phyloP scores from a whole-genome alignment of 1,284 basidiomycete species.

The Cerioporus squamosus region DNA sequence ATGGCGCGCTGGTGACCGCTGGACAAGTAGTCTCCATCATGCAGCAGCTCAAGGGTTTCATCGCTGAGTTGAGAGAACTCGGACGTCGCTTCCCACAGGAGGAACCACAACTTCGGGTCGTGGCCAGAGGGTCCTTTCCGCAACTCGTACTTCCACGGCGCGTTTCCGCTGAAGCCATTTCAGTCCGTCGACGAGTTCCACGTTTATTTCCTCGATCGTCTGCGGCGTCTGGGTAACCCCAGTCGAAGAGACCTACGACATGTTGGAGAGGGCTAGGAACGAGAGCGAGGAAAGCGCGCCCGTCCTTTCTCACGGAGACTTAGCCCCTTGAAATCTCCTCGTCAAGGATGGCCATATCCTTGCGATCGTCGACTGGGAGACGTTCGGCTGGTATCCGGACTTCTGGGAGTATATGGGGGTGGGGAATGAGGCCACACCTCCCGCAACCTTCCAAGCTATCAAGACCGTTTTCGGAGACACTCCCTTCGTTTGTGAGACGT shows the following conservation, averaged over 20 bases:
- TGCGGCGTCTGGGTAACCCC: background rate
- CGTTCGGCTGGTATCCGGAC: constrained; percentile 24
- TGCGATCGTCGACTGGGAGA: constrained; percentile 23
- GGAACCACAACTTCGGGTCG: background rate
- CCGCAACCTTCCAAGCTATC: background rate
- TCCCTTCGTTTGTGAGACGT: background rate
- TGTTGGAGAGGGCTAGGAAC: too few species aligned
- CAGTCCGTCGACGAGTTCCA: background rate
- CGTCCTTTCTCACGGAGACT: background rate
- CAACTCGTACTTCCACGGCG: background rate
- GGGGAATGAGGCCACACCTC: background rate
- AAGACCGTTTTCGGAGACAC: background rate
- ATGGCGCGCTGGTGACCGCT: background rate
- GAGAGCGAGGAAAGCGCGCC: background rate
- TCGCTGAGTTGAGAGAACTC: background rate
- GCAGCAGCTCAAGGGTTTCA: background rate
- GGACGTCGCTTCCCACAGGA: background rate
- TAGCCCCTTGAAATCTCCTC: constrained; percentile 14
- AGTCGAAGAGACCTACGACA: background rate
- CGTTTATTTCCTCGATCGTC: background rate
- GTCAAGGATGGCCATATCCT: constrained; percentile 12
- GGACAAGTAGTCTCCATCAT: background rate
- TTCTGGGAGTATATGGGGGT: constrained; percentile 22
- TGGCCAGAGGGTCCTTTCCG: background rate
- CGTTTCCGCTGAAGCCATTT: background rate